Percentiles rank a stretch among this genome's conserved stretches.
Evolutionary conservation across 352 stramenopile species (phyloP).

Genomic region (Phytophthora quininea): DNA sequence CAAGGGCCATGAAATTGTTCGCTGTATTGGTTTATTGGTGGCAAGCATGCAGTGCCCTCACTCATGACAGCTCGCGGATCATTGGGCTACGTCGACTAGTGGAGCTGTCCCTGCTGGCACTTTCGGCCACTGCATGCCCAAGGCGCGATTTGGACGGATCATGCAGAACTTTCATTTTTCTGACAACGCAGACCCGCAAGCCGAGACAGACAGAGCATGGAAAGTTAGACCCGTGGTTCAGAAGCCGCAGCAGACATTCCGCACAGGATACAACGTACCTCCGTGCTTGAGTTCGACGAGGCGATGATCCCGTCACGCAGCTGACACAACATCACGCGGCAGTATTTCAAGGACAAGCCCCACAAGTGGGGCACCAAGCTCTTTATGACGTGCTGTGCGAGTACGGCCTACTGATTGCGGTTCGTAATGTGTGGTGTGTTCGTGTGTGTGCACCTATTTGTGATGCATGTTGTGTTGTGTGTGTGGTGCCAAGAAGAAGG

Average conservation of each 20-base stretch:
- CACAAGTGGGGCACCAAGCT: slow-evolving; percentile 27
- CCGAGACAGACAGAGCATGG: slow-evolving; percentile 15
- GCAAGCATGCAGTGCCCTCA: slow-evolving; percentile 18
- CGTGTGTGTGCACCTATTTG: slow-evolving; percentile 3
- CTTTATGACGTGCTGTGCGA: slow-evolving; percentile 23
- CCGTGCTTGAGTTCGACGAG: slow-evolving; percentile 18
- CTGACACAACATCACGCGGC: slow-evolving; percentile 7
- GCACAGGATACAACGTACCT: background rate
- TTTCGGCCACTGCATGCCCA: slow-evolving; percentile 19
- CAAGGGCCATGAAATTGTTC: slow-evolving; percentile 13
- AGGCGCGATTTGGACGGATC: slow-evolving; percentile 8
- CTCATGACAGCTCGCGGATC: slow-evolving; percentile 5
- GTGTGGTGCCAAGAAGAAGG: background rate
- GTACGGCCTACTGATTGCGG: slow-evolving; percentile 15
- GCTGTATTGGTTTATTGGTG: slow-evolving; percentile 17
- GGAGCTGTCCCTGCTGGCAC: slow-evolving; percentile 12
- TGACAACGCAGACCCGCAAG: background rate
- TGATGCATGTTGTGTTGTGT: background rate
- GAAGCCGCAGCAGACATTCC: slow-evolving; percentile 6
- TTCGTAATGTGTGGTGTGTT: background rate
- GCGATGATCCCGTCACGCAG: slow-evolving; percentile 15
- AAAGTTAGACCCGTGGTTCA: slow-evolving; percentile 14
- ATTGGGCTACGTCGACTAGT: slow-evolving; percentile 2
- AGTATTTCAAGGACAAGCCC: slow-evolving; percentile 24
- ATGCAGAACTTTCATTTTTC: slow-evolving; percentile 30